These are phyloP conservation scores for sweet orange (Citrus sinensis) DNA, from an alignment of 345 rosid genomes.

Conservation along the genomic window DNA sequence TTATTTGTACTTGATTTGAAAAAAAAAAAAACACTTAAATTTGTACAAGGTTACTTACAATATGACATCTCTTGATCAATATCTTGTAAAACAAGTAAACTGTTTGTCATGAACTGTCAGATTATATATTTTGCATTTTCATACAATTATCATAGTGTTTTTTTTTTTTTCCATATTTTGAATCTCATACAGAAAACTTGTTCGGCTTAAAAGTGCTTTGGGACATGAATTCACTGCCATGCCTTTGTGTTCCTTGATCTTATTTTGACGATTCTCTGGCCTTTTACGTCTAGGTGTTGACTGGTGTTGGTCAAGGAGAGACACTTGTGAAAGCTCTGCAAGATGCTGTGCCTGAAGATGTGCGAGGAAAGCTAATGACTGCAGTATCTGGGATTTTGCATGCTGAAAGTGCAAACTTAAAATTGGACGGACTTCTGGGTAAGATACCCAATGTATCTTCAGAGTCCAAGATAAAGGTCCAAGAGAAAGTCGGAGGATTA, in stretches of 20 bases:
- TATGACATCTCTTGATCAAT: not conserved
- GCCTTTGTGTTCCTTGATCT: slow-evolving; percentile 14
- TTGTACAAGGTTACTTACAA: too few relatives aligned
- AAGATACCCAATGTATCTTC: slow-evolving; percentile 40
- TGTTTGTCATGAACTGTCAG: not conserved
- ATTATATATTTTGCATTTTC: not conserved
- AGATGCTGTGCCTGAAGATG: slow-evolving; percentile 95
- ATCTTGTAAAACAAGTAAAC: not conserved
- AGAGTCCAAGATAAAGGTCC: slow-evolving; percentile 30
- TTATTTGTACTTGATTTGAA: not conserved
- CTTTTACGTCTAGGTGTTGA: slow-evolving; percentile 62
- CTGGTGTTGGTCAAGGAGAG: slow-evolving; percentile 88
- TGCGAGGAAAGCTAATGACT: slow-evolving; percentile 71
- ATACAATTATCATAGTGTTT: not conserved
- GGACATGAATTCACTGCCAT: not conserved
- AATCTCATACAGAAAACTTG: not conserved
- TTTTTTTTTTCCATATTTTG: not conserved
- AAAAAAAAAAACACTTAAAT: too few relatives aligned
- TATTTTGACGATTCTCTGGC: slow-evolving; percentile 18
- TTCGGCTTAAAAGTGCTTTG: slow-evolving; percentile 5
- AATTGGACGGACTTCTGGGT: slow-evolving; percentile 41
- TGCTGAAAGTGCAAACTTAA: slow-evolving; percentile 47
- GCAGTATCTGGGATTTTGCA: slow-evolving; percentile 62
- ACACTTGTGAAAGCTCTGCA: slow-evolving; percentile 76
- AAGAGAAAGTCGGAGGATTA: slow-evolving; percentile 35